Percentiles rank a stretch among this genome's conserved stretches.
These are phyloP conservation scores for Volutella citrinella DNA, from an alignment of 2,329 filamentous ascomycete species.

Conservation along the genomic window DNA sequence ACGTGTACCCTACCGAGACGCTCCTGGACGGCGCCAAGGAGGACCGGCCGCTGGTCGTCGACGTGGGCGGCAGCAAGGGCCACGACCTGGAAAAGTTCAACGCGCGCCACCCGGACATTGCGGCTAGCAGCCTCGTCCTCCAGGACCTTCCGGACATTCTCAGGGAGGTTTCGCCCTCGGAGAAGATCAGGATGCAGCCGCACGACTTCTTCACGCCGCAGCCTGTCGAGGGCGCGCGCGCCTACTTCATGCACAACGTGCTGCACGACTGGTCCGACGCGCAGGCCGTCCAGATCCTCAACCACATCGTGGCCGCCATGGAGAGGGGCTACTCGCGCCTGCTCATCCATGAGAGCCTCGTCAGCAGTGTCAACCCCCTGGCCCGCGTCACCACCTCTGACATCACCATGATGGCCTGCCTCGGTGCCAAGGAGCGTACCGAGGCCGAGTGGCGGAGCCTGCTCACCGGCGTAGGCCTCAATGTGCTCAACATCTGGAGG, in stretches of 20 bases:
- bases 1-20: slow-evolving; percentile 31
- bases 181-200: slow-evolving; percentile 25
- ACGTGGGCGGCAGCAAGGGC: slow-evolving; percentile 35
- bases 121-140: slow-evolving; percentile 28
- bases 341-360: slow-evolving; percentile 34
- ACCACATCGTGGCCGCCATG: slow-evolving; percentile 18
- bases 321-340: slow-evolving; percentile 34
- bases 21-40: slow-evolving; percentile 25
- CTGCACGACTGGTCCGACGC: slow-evolving; percentile 49
- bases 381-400: slow-evolving; percentile 31
- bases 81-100: slow-evolving; percentile 35
- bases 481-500: slow-evolving; percentile 30
- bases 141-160: slow-evolving; percentile 33
- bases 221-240: slow-evolving; percentile 36
- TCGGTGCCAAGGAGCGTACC: slow-evolving; percentile 29
- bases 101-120: slow-evolving; percentile 21
- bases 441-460: slow-evolving; percentile 29
- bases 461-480: slow-evolving; percentile 22
- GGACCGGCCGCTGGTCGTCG: slow-evolving; percentile 30
- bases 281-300: slow-evolving; percentile 32
- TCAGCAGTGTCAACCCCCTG: slow-evolving; percentile 27
- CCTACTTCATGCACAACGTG: slow-evolving; percentile 46
- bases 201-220: slow-evolving; percentile 38
- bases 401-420: slow-evolving; percentile 31
- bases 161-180: slow-evolving; percentile 17